These are phyloP conservation scores for Silene noctiflora DNA, from an alignment of 179 eudicot species.

Conservation along the genomic window DNA sequence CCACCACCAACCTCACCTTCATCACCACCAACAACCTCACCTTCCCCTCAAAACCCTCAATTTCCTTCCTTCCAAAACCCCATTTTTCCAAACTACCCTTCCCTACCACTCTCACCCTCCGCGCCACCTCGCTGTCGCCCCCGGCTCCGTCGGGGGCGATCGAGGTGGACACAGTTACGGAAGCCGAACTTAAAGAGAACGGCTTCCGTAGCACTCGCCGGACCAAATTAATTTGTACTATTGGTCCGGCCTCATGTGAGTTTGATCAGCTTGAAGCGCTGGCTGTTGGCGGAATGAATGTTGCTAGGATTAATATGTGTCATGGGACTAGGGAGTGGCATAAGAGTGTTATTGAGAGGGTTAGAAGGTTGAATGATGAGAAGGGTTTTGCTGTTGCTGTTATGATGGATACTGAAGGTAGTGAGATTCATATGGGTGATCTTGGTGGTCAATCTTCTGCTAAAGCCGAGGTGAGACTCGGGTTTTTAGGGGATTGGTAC, in stretches of 20 bases:
- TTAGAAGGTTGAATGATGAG: slow-evolving; percentile 75
- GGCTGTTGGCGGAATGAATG: slow-evolving; percentile 89
- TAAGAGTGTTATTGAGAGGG: slow-evolving; percentile 52
- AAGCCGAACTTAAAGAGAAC: slow-evolving; percentile 76
- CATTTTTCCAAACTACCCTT: background rate
- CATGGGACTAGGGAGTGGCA: slow-evolving; percentile 85
- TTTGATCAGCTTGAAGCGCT: slow-evolving; percentile 70
- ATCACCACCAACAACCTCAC: background rate
- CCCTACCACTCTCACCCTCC: background rate
- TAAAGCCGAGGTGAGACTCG: slow-evolving; percentile 62
- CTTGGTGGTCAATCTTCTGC: slow-evolving; percentile 67
- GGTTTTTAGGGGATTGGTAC: background rate
- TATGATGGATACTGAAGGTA: slow-evolving; percentile 94
- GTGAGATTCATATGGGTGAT: slow-evolving; percentile 98
- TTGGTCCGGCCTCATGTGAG: slow-evolving; percentile 70
- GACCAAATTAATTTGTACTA: slow-evolving; percentile 75
- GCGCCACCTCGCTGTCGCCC: background rate
- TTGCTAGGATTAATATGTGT: slow-evolving; percentile 83
- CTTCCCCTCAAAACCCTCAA: background rate
- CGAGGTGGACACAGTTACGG: slow-evolving; percentile 72
- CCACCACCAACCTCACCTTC: background rate
- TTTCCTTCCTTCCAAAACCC: slow-evolving; percentile 2
- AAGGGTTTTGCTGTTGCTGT: slow-evolving; percentile 85
- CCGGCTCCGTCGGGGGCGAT: slow-evolving; percentile 19
- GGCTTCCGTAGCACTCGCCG: slow-evolving; percentile 72